Evolutionary conservation across 2,329 filamentous ascomycete species (phyloP).

Genomic region (Calcarisporium arbuscula): DNA sequence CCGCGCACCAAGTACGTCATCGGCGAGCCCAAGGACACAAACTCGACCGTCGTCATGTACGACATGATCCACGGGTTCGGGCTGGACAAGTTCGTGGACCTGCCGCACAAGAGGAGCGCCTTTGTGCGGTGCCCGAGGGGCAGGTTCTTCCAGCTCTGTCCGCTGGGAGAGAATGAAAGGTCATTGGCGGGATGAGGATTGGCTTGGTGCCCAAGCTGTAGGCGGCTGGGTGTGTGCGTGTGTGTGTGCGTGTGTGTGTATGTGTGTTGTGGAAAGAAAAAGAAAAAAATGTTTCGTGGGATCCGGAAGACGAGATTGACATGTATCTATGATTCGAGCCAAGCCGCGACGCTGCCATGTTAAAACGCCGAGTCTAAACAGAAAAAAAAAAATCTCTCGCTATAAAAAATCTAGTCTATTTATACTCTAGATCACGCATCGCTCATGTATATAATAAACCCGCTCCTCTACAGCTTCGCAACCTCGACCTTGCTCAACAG

Average conservation of each 20-base stretch:
- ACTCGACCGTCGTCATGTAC: conserved; percentile 64
- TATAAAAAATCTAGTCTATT: not conserved
- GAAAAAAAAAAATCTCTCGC: not conserved
- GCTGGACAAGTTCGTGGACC: conserved; percentile 64
- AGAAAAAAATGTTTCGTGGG: not conserved
- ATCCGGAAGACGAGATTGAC: not conserved
- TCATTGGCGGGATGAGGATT: conserved; percentile 46
- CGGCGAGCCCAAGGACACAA: conserved; percentile 68
- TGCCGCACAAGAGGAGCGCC: conserved; percentile 66
- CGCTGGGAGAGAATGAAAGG: conserved; percentile 49
- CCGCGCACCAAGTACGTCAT: conserved; percentile 50
- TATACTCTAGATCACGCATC: not conserved
- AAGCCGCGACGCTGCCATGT: no score
- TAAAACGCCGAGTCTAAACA: no score
- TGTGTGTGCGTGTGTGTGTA: no score
- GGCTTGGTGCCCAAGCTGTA: conserved; percentile 49
- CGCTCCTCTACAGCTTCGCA: conserved; percentile 35
- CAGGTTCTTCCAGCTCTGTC: conserved; percentile 64
- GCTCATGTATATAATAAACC: not conserved
- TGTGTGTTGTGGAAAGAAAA: not conserved
- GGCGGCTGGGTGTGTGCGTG: conserved; percentile 1
- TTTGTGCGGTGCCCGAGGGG: conserved; percentile 59
- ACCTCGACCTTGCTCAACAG: conserved; percentile 43
- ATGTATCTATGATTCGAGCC: no score
- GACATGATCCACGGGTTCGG: conserved; percentile 69